Evolutionary conservation across 2,329 filamentous ascomycete genomes (phyloP).

Genomic region (Penicillium sp.): DNA sequence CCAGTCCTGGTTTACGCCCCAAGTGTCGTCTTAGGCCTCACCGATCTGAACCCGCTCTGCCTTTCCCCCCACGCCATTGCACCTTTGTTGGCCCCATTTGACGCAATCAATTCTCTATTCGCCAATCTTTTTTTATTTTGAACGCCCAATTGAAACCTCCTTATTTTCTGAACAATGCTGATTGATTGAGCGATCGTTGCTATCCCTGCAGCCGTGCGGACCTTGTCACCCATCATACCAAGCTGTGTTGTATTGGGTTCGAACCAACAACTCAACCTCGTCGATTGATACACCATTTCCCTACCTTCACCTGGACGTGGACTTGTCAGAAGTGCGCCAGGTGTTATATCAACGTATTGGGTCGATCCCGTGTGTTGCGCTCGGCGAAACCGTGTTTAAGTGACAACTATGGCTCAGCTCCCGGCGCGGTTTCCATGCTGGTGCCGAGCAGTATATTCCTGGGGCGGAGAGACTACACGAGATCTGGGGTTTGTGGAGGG

Average conservation of each 20-base stretch:
- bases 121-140: background rate
- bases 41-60: slow-evolving; percentile 24
- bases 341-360: background rate
- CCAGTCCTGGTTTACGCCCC: slow-evolving; percentile 13
- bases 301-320: background rate
- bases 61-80: slow-evolving; percentile 11
- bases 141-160: slow-evolving; percentile 3
- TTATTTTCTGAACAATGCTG: slow-evolving; percentile 11
- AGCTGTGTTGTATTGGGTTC: slow-evolving; percentile 1
- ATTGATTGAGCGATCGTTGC: slow-evolving; percentile 11
- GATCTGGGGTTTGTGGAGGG: slow-evolving; percentile 97
- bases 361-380: background rate
- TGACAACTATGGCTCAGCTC: slow-evolving; percentile 51
- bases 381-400: background rate
- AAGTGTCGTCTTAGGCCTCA: slow-evolving; percentile 33
- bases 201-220: slow-evolving; percentile 15
- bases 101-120: background rate
- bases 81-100: background rate
- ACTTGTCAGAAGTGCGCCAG: background rate
- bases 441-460: slow-evolving; percentile 88
- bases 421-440: slow-evolving; percentile 84
- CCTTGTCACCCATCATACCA: slow-evolving; percentile 11
- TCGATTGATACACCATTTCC: background rate
- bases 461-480: slow-evolving; percentile 91
- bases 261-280: slow-evolving; percentile 2